Evolutionary conservation across 2,329 filamentous ascomycete species (phyloP), one percentile per base, ranked within the genome.

Genomic region (Arthrobotrys iridis): DNA sequence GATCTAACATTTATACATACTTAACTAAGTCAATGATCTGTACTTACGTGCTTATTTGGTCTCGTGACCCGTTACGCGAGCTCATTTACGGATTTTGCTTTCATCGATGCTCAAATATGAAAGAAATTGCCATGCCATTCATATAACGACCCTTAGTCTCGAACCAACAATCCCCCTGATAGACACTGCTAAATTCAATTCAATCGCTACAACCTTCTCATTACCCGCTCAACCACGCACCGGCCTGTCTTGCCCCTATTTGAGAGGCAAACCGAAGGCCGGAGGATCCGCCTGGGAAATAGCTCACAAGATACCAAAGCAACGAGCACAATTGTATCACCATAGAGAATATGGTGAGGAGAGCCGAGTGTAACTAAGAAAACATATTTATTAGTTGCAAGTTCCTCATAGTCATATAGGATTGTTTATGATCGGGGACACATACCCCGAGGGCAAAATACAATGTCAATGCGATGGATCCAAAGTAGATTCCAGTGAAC

Each of bases 281-380:
- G 65, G 90, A 91, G 35, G 91, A 92, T 41, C 95, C 95, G 93
- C 98, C 97, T 24, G 95, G 95, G 80, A 98, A 98, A 83, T 99
- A 99, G 83, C 92, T 96, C 82, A 98, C 89, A 50, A 97, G 86
- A 83, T 98, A 98, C 94, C 94, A 98, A 50, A 92, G 78, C 77
- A 98, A 85, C 77, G 91, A 91, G 62, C 90, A 89, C 64, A 98
- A 86, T 82, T 99, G 95, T 79, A 93, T 84, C 74, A 97, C 86
- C 76, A 92, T 89, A 20, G 93, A 91, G 77, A 97, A 84, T 64
- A 98, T 85, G 13, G 95, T 98, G 77, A 98, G 88, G 77, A 96
- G 83, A 41, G 91, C 93, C 81, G 87, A 94, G 81, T 91, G 91
- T 78, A 96, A 89, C 93, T 97, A 80, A 67, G 22, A 72, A 64